phyloP scores from a whole-genome alignment of 495 filamentous ascomycete species.

The Hyaloscypha variabilis region DNA sequence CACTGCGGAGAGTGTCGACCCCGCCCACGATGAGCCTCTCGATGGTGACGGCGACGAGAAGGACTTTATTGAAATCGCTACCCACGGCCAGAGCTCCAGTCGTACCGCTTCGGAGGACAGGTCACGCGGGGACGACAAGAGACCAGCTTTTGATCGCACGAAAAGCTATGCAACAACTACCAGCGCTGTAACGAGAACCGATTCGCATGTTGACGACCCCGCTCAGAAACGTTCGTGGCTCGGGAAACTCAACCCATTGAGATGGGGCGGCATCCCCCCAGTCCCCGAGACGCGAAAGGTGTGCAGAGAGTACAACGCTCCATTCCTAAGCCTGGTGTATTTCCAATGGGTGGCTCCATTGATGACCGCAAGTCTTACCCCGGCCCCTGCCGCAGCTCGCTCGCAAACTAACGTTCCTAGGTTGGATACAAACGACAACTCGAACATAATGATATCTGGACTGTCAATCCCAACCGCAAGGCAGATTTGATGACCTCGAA shows the following conservation, averaged over 20 bases:
- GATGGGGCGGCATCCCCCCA: constrained; percentile 59
- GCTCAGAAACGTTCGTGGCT: constrained; percentile 57
- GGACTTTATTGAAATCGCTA: constrained; percentile 19
- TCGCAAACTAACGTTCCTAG: constrained; percentile 35
- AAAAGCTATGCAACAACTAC: constrained; percentile 32
- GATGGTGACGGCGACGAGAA: constrained; percentile 24
- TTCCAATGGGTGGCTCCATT: constrained; percentile 72
- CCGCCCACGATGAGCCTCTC: constrained; percentile 22
- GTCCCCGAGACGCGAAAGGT: constrained; percentile 57
- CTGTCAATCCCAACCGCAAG: constrained; percentile 78
- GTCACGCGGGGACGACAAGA: constrained; percentile 7
- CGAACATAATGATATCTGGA: constrained; percentile 84
- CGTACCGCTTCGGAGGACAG: constrained; percentile 10
- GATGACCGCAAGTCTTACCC: constrained; percentile 62
- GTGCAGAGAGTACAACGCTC: constrained; percentile 60
- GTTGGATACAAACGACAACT: constrained; percentile 83
- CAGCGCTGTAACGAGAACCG: constrained; percentile 28
- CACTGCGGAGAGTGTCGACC: constrained; percentile 5
- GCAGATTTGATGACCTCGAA: constrained; percentile 66
- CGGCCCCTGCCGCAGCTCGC: constrained; percentile 14
- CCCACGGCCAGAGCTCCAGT: background rate
- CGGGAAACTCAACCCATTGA: constrained; percentile 62
- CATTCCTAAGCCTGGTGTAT: constrained; percentile 60
- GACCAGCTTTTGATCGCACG: constrained; percentile 7
- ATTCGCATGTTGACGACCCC: constrained; percentile 19